phyloP scores from a whole-genome alignment of 2,329 filamentous ascomycete genomes.

The Parafenestella ontariensis region DNA sequence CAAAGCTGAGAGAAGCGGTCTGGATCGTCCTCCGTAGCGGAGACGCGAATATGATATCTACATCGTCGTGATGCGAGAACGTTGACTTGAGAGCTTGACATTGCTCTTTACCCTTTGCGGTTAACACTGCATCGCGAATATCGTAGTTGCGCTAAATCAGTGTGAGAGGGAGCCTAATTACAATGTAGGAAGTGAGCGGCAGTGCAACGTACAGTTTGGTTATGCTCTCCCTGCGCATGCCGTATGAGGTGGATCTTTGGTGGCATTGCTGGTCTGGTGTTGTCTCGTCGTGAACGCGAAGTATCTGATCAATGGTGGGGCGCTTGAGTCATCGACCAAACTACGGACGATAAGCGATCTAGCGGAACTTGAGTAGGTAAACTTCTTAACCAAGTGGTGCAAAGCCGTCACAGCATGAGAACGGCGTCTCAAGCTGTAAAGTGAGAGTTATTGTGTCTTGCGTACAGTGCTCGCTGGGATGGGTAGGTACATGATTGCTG shows the following conservation, averaged over 20 bases:
- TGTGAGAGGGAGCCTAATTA: background rate
- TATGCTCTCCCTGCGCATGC: constrained; percentile 80
- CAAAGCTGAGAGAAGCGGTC: constrained; percentile 76
- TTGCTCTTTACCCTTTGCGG: constrained; percentile 76
- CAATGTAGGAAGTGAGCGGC: background rate
- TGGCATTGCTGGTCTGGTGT: constrained; percentile 25
- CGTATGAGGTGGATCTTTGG: constrained; percentile 63
- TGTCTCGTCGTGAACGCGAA: background rate
- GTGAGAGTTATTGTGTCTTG: background rate
- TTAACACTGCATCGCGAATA: constrained; percentile 80
- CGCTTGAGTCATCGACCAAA: background rate
- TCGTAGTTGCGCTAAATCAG: constrained; percentile 71
- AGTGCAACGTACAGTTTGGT: constrained; percentile 52
- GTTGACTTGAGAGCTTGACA: constrained; percentile 67
- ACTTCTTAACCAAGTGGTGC: too few relatives aligned
- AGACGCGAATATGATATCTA: constrained; percentile 78
- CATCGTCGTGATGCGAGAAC: constrained; percentile 65
- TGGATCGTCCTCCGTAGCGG: constrained; percentile 82
- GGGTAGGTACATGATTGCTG: background rate
- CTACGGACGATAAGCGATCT: background rate
- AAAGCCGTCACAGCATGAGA: background rate
- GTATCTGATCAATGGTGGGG: background rate
- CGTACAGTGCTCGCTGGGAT: background rate
- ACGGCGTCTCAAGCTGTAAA: background rate
- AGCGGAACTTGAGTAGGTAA: background rate